Evolutionary conservation across 148 eudicot genomes (phyloP).

Genomic region (Vaccinium corymbosum): DNA sequence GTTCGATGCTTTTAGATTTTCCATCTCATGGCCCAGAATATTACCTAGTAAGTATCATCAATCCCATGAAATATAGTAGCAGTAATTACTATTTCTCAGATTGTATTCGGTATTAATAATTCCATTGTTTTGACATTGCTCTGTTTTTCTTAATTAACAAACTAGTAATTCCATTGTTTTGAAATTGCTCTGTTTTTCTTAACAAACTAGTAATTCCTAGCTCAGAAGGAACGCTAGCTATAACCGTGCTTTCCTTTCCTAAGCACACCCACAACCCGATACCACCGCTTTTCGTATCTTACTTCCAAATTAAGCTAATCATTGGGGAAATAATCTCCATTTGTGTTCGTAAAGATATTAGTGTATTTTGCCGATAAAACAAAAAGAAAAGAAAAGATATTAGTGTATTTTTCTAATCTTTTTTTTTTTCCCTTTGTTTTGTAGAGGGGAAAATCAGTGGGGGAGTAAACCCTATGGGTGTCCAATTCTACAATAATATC

Average conservation of each 20-base stretch:
- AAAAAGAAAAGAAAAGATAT: too few relatives aligned
- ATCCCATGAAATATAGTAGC: not conserved
- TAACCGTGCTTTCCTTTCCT: too few relatives aligned
- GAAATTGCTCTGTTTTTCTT: not conserved
- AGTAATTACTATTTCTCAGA: too few relatives aligned
- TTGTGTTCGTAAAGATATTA: not conserved
- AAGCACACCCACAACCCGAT: too few relatives aligned
- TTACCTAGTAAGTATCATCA: constrained; percentile 28
- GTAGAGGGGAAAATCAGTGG: constrained; percentile 35
- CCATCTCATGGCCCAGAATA: constrained; percentile 42
- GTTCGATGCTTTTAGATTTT: constrained; percentile 40
- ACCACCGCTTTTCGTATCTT: too few relatives aligned
- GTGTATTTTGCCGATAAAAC: not conserved
- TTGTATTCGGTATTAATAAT: too few relatives aligned
- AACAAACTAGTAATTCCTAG: too few relatives aligned
- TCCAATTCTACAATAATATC: constrained; percentile 34
- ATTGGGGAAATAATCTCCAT: not conserved
- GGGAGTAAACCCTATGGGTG: constrained; percentile 32
- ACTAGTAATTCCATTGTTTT: not conserved
- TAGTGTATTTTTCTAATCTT: not conserved
- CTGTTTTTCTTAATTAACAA: not conserved
- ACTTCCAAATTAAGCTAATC: too few relatives aligned
- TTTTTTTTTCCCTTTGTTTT: not conserved
- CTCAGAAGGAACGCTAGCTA: too few relatives aligned
- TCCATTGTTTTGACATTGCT: not conserved